phyloP scores from a whole-genome alignment of 2,329 filamentous ascomycete species.

The Emydomyces testavorans region DNA sequence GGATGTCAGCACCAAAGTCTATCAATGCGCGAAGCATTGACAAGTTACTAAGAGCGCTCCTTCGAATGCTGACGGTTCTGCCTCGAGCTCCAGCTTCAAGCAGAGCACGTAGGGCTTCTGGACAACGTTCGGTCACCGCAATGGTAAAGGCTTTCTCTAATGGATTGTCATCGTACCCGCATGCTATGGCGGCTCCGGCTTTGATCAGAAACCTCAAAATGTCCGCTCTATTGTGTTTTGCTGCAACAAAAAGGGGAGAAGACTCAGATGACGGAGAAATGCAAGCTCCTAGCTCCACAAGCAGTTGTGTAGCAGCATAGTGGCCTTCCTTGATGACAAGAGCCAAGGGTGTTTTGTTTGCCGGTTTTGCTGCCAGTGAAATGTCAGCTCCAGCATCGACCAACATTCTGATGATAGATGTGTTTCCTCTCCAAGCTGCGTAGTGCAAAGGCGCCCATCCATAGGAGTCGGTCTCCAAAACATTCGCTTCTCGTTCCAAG shows the following conservation, averaged over 20 bases:
- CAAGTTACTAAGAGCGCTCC: not conserved
- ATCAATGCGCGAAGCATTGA: not conserved
- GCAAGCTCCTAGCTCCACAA: not conserved
- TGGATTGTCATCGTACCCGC: not conserved
- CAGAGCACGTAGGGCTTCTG: not conserved
- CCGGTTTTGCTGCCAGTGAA: not conserved
- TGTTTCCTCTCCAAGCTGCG: not conserved
- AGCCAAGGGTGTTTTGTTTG: too few relatives aligned
- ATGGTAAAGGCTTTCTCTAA: not conserved
- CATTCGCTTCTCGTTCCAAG: not conserved
- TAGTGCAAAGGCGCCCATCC: not conserved
- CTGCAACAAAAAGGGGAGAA: not conserved
- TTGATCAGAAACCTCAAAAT: not conserved
- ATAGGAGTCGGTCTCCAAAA: too few relatives aligned
- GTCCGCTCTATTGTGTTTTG: not conserved
- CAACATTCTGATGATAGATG: not conserved
- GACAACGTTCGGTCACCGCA: not conserved
- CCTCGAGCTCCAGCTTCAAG: not conserved
- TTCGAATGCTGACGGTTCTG: too few relatives aligned
- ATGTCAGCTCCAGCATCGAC: not conserved
- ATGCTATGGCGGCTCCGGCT: not conserved
- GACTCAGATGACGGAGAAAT: not conserved
- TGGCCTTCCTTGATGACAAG: not conserved
- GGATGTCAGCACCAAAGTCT: not conserved
- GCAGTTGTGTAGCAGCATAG: not conserved